These are phyloP conservation scores for Blastobotrys capitulatus DNA, from an alignment of 1,139 yeast genomes.

Conservation along the genomic window DNA sequence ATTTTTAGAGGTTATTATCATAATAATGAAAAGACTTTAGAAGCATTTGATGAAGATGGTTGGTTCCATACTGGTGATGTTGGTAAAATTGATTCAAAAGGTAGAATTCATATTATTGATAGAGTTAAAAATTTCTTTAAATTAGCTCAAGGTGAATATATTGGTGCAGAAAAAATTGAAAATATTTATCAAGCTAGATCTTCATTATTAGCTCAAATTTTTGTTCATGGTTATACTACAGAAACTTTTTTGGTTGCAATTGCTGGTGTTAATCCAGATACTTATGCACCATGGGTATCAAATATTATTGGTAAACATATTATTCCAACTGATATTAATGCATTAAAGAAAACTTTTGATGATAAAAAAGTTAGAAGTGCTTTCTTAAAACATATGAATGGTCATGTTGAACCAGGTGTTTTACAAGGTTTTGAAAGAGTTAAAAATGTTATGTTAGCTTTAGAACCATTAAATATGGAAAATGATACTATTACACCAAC, in stretches of 20 bases:
- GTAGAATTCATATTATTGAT: slow-evolving; percentile 60
- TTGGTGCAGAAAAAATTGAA: slow-evolving; percentile 75
- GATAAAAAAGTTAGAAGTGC: slow-evolving; percentile 31
- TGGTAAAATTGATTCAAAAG: slow-evolving; percentile 48
- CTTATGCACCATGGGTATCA: slow-evolving; percentile 29
- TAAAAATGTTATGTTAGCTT: slow-evolving; percentile 51
- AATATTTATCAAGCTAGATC: slow-evolving; percentile 53
- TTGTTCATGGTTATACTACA: slow-evolving; percentile 65
- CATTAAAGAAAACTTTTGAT: slow-evolving; percentile 28
- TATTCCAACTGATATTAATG: slow-evolving; percentile 26
- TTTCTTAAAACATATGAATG: slow-evolving; percentile 32
- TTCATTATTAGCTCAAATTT: slow-evolving; percentile 50
- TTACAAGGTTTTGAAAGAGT: slow-evolving; percentile 54
- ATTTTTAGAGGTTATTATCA: slow-evolving; percentile 57
- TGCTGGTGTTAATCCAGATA: slow-evolving; percentile 52
- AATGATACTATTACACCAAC: slow-evolving; percentile 71
- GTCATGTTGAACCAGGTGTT: slow-evolving; percentile 28
- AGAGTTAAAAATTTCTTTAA: slow-evolving; percentile 78
- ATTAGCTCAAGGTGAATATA: slow-evolving; percentile 76
- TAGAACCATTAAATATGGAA: slow-evolving; percentile 64
- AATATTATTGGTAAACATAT: slow-evolving; percentile 22
- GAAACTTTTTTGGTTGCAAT: slow-evolving; percentile 58
- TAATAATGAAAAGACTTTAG: slow-evolving; percentile 48
- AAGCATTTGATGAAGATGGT: slow-evolving; percentile 52
- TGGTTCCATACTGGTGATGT: slow-evolving; percentile 83